Percentiles rank a stretch among this genome's conserved stretches.
phyloP scores from a whole-genome alignment of 768 basidiomycete genomes.

The Suillus ampliporus region DNA sequence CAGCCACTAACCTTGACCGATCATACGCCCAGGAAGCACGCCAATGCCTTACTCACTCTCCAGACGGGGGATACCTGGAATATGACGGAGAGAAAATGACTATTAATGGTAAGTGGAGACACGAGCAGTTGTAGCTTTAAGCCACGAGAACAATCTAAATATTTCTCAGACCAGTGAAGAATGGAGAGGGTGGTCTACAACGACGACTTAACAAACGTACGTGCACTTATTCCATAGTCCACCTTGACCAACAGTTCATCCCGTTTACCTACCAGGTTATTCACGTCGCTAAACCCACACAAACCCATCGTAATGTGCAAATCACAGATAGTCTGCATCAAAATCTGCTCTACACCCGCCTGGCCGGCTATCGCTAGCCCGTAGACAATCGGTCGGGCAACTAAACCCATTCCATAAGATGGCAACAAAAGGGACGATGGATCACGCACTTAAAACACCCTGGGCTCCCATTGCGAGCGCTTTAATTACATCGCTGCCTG shows the following conservation, averaged over 20 bases:
- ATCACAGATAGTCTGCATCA: conserved; percentile 50
- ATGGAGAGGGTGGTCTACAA: neutral
- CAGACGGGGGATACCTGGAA: too few relatives aligned
- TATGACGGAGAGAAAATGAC: too few relatives aligned
- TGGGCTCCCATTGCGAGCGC: conserved; percentile 64
- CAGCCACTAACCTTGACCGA: too few relatives aligned
- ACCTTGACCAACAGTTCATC: conserved; percentile 40
- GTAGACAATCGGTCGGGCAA: conserved; percentile 53
- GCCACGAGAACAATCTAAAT: neutral
- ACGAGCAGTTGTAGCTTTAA: neutral
- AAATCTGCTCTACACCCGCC: conserved; percentile 53
- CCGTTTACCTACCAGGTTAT: conserved; percentile 44
- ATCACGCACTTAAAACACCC: conserved; percentile 48
- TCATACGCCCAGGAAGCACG: too few relatives aligned
- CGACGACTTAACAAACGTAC: neutral
- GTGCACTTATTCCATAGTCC: conserved; percentile 30
- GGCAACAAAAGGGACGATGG: neutral
- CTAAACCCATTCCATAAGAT: conserved; percentile 14
- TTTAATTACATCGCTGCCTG: conserved; percentile 58
- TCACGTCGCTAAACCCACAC: conserved; percentile 42
- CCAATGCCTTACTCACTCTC: too few relatives aligned
- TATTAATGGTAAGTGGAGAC: neutral
- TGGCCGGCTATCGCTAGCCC: conserved; percentile 55
- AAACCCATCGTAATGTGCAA: conserved; percentile 50
- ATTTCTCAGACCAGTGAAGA: neutral